These are phyloP conservation scores for Chaetomium sp. DNA, from an alignment of 2,329 filamentous ascomycete genomes.

Conservation along the genomic window DNA sequence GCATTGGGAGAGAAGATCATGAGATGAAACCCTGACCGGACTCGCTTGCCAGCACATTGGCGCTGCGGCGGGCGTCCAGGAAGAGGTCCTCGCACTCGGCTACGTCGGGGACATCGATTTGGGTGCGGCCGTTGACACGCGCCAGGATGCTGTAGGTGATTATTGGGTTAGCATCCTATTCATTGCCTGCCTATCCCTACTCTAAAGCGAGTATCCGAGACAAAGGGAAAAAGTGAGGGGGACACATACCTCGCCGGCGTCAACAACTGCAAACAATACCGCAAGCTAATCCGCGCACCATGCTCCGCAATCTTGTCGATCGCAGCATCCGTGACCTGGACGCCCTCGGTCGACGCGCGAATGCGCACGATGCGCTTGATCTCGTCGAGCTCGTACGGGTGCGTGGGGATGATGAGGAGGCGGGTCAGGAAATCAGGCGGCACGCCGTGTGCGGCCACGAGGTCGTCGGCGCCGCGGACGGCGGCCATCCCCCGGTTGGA, in stretches of 20 bases:
- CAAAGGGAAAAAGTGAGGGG: conserved; percentile 22
- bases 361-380: conserved; percentile 88
- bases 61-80: conserved; percentile 74
- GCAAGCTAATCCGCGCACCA: conserved; percentile 80
- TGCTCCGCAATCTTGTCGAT: conserved; percentile 81
- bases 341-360: conserved; percentile 73
- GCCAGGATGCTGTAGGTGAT: conserved; percentile 63
- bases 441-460: conserved; percentile 85
- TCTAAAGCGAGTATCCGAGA: conserved; percentile 21
- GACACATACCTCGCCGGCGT: conserved; percentile 63
- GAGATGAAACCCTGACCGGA: conserved; percentile 59
- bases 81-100: conserved; percentile 78
- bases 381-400: conserved; percentile 79
- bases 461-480: conserved; percentile 77
- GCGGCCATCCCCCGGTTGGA: conserved; percentile 93
- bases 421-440: conserved; percentile 89
- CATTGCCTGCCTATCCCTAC: not conserved
- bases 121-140: conserved; percentile 69
- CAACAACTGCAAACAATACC: conserved; percentile 89
- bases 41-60: conserved; percentile 58
- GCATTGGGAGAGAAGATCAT: conserved; percentile 31
- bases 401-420: conserved; percentile 91
- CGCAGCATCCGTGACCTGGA: conserved; percentile 72
- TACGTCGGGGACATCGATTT: conserved; percentile 72
- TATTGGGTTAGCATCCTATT: conserved; percentile 2